A percentile compares a stretch with the other conserved stretches of the same genome.
Conservation (phyloP, 2,329 filamentous ascomycete genomes). For the Ceratocystis albifundus region DNA sequence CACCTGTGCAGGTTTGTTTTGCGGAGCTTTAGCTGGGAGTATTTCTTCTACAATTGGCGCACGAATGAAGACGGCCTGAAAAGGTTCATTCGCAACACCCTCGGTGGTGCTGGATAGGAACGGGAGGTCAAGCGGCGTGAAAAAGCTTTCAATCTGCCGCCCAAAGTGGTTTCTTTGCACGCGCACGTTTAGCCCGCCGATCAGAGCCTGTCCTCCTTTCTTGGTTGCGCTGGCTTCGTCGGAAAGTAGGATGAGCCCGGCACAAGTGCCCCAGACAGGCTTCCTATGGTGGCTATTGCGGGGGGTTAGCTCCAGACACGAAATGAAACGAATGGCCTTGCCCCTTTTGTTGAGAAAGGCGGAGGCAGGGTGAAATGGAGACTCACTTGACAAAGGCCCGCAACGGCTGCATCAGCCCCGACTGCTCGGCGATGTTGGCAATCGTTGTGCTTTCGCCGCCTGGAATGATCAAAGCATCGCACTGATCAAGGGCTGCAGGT, state of each 20-base stretch:
- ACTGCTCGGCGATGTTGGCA: conserved; percentile 72
- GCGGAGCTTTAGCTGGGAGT: conserved; percentile 34
- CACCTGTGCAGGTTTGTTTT: conserved; percentile 36
- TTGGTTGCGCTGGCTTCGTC: conserved; percentile 82
- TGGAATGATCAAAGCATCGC: conserved; percentile 77
- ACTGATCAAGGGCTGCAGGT: conserved; percentile 53
- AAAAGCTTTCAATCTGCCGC: conserved; percentile 83
- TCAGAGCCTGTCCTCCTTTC: conserved; percentile 80
- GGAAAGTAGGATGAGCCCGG: conserved; percentile 80
- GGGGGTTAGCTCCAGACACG: neutral
- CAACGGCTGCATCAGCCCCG: conserved; percentile 70
- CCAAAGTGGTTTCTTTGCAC: conserved; percentile 95
- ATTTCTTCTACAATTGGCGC: conserved; percentile 86
- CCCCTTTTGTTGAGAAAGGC: neutral
- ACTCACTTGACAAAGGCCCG: conserved; percentile 80
- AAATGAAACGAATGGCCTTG: too few species aligned
- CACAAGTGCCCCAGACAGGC: conserved; percentile 92
- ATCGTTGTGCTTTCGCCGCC: conserved; percentile 94
- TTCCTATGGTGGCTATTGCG: conserved; percentile 55
- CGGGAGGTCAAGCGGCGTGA: conserved; percentile 58
- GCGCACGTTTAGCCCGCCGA: conserved; percentile 80
- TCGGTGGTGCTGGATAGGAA: conserved; percentile 42
- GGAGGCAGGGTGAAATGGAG: neutral
- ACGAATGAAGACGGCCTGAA: conserved; percentile 81
- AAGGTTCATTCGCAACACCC: conserved; percentile 31